phyloP scores from a whole-genome alignment of 108 stramenopile genomes.

The Cylindrotheca closterium region DNA sequence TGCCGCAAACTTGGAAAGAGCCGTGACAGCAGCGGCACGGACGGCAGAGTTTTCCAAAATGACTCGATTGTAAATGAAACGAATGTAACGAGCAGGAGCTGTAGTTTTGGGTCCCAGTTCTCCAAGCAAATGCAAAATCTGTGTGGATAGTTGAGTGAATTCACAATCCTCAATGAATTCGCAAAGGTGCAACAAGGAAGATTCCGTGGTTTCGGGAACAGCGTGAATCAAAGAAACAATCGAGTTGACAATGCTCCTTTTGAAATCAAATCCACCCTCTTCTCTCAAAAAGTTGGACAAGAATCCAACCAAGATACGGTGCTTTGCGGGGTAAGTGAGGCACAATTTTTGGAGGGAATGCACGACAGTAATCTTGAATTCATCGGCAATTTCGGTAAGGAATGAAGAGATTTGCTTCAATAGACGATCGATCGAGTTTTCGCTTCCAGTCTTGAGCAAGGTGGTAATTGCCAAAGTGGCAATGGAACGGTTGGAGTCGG shows the following conservation, averaged over 20 bases:
- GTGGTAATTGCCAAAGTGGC: constrained; percentile 99
- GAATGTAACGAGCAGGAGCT: constrained; percentile 92
- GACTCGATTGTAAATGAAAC: constrained; percentile 97
- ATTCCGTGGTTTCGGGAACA: constrained; percentile 89
- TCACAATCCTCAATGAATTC: constrained; percentile 99
- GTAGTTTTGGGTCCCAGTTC: constrained; percentile 80
- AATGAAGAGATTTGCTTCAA: constrained; percentile 98
- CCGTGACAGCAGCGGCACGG: constrained; percentile 90
- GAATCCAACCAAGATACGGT: constrained; percentile 91
- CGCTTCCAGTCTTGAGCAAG: constrained; percentile 97
- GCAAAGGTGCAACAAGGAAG: constrained; percentile 88
- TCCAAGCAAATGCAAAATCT: constrained; percentile 89
- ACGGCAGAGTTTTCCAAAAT: constrained; percentile 94
- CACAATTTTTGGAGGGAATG: constrained; percentile 84
- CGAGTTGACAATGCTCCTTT: constrained; percentile 83
- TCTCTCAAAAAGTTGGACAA: constrained; percentile 91
- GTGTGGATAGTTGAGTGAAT: constrained; percentile 85
- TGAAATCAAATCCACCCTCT: constrained; percentile 95
- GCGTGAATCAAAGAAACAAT: constrained; percentile 85
- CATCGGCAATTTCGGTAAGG: constrained; percentile 98
- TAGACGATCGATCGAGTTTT: constrained; percentile 91
- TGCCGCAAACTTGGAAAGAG: constrained; percentile 90
- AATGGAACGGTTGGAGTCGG: constrained; percentile 95
- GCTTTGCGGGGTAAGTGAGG: constrained; percentile 89
- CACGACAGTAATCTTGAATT: constrained; percentile 97